These are phyloP conservation scores for Passalora sequoiae DNA, from an alignment of 2,329 filamentous ascomycete species.

Conservation along the genomic window DNA sequence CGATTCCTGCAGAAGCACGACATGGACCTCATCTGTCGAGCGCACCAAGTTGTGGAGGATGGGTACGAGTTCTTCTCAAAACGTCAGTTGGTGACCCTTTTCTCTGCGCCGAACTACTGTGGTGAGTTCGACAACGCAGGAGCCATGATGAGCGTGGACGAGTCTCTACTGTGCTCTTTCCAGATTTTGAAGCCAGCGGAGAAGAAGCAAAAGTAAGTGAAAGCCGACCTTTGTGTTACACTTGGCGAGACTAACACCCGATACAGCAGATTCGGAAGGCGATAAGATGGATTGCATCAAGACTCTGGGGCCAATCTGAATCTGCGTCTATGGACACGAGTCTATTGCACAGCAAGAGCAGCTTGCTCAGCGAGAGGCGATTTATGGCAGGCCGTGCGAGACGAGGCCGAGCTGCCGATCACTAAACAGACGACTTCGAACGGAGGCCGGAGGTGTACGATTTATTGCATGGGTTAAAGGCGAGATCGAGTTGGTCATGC, in stretches of 20 bases:
- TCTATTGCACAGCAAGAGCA: slow-evolving; percentile 11
- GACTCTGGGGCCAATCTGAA: slow-evolving; percentile 2
- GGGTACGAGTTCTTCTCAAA: slow-evolving; percentile 99
- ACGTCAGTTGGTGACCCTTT: slow-evolving; percentile 91
- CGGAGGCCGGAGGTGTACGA: slow-evolving; percentile 13
- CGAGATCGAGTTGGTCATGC: slow-evolving; percentile 1
- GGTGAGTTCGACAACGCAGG: slow-evolving; percentile 99
- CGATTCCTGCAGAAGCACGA: slow-evolving; percentile 98
- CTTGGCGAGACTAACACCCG: slow-evolving; percentile 26
- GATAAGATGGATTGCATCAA: slow-evolving; percentile 50
- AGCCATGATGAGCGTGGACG: slow-evolving; percentile 99
- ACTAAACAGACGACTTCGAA: background rate
- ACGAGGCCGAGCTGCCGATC: slow-evolving; percentile 1
- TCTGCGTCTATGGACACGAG: slow-evolving; percentile 9
- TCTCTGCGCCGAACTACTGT: slow-evolving; percentile 98
- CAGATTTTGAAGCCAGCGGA: slow-evolving; percentile 99
- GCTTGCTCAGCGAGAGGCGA: slow-evolving; percentile 8
- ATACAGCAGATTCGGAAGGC: slow-evolving; percentile 90
- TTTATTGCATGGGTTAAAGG: slow-evolving; percentile 17
- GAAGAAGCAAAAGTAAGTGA: slow-evolving; percentile 99
- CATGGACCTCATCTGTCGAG: slow-evolving; percentile 98
- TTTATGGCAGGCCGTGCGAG: slow-evolving; percentile 11
- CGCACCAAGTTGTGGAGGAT: slow-evolving; percentile 97
- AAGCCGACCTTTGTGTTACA: slow-evolving; percentile 35
- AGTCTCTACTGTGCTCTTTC: slow-evolving; percentile 97